Percentiles rank a stretch among this genome's conserved stretches.
Conservation (phyloP, 352 stramenopile genomes). For the Pythium sukuiense region DNA sequence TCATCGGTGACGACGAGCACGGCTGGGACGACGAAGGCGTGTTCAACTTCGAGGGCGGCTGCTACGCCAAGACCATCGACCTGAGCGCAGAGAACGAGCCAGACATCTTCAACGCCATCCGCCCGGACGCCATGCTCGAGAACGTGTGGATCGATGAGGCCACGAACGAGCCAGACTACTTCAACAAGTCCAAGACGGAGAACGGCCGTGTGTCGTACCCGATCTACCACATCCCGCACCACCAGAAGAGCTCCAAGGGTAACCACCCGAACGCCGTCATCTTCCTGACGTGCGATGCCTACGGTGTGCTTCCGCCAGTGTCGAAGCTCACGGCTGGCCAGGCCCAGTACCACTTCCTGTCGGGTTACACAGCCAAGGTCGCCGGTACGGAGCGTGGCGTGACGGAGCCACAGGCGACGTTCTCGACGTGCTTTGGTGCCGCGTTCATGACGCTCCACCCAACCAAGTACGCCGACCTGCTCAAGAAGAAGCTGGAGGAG, state of each 20-base stretch:
- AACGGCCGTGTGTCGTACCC: slow-evolving; percentile 59
- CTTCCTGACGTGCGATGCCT: slow-evolving; percentile 96
- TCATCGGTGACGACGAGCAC: slow-evolving; percentile 94
- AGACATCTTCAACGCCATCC: slow-evolving; percentile 90
- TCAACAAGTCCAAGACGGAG: slow-evolving; percentile 58
- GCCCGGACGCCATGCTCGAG: slow-evolving; percentile 50
- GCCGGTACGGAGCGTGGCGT: slow-evolving; percentile 53
- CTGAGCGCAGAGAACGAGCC: slow-evolving; percentile 92
- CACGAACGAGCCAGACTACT: slow-evolving; percentile 53
- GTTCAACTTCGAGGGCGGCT: slow-evolving; percentile 98
- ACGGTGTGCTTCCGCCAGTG: slow-evolving; percentile 94
- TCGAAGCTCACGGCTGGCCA: slow-evolving; percentile 90
- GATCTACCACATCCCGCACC: slow-evolving; percentile 59
- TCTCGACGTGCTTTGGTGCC: slow-evolving; percentile 57
- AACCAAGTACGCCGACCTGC: slow-evolving; percentile 53
- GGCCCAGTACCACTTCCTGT: slow-evolving; percentile 95
- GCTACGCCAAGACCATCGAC: slow-evolving; percentile 97
- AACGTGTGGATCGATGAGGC: slow-evolving; percentile 51
- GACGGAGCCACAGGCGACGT: slow-evolving; percentile 52
- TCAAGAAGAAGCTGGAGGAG: slow-evolving; percentile 58
- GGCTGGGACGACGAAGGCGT: slow-evolving; percentile 81
- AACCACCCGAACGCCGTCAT: slow-evolving; percentile 89
- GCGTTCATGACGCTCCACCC: slow-evolving; percentile 61
- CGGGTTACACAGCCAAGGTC: slow-evolving; percentile 61
- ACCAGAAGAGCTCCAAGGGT: slow-evolving; percentile 42